phyloP scores from a whole-genome alignment of 2,329 filamentous ascomycete species.

The Monosporascus sp. region DNA sequence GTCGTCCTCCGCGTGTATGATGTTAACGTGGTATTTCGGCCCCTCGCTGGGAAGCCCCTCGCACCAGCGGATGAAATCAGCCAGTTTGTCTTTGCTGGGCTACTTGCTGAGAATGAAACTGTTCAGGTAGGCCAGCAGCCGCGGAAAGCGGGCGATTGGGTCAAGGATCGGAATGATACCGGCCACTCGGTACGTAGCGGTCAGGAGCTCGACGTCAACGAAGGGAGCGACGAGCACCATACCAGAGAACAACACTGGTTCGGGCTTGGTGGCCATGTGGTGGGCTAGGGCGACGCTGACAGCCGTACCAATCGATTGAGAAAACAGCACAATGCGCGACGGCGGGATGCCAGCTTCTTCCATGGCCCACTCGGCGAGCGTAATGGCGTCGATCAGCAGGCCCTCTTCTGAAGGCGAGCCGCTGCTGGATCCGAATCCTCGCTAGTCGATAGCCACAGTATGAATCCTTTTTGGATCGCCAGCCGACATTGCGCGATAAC shows the following conservation, averaged over 20 bases:
- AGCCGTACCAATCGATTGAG: slow-evolving; percentile 54
- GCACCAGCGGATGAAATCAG: slow-evolving; percentile 34
- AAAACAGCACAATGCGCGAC: slow-evolving; percentile 52
- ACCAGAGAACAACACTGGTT: slow-evolving; percentile 46
- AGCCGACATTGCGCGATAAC: slow-evolving; percentile 51
- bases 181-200: slow-evolving; percentile 52
- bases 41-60: slow-evolving; percentile 22
- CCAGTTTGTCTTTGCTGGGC: slow-evolving; percentile 44
- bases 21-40: slow-evolving; percentile 36
- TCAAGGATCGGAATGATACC: slow-evolving; percentile 49
- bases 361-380: slow-evolving; percentile 49
- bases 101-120: slow-evolving; percentile 45
- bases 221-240: slow-evolving; percentile 54
- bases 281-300: slow-evolving; percentile 26
- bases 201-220: slow-evolving; percentile 46
- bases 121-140: slow-evolving; percentile 40
- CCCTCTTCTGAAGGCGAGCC: slow-evolving; percentile 52
- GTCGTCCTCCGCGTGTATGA: slow-evolving; percentile 49
- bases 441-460: slow-evolving; percentile 55
- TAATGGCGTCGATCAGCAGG: slow-evolving; percentile 47
- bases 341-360: slow-evolving; percentile 46
- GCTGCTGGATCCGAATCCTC: slow-evolving; percentile 51
- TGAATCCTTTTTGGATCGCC: slow-evolving; percentile 48
- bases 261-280: slow-evolving; percentile 22
- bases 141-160: slow-evolving; percentile 43